Evolutionary conservation across 257 asterid genomes (phyloP), one percentile per base, ranked within the genome.

Genomic region (Nicotiana obtusifolia): DNA sequence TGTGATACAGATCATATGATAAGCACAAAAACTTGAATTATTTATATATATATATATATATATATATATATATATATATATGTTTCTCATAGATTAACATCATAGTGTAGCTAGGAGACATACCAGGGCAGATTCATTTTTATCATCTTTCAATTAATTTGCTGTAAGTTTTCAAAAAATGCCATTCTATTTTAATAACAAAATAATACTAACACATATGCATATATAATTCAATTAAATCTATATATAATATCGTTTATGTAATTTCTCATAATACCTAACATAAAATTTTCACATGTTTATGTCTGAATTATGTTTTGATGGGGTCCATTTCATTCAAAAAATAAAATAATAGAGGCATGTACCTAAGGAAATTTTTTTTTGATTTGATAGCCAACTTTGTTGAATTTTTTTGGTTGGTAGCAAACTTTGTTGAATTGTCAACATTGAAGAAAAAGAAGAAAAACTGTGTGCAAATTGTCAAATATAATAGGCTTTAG

Each of bases 1-100:
- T 73, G 56, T 7, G 22, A 73, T 22, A 47, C 78, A 73, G 37
- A 73, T 73, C 79, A 73, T 73, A 73, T 4, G 79, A 73, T 44
- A 47, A 73, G 78, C 17, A 6, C 78, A 47, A 69, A 6, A 37
- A 73, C 37, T 47, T 41, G n/a, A 69, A 69, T n/a, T 20, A 20
- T 37, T 7, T 1, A 6, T 3, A 68, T 19, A 33, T 33, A 33
- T 35, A 35, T 35, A 35, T 35, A 35, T 35, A 35, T 35, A 35
- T n/a, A 69, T 33, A 68, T 19, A 30, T 31, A 31, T 31, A 31
- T 4, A 31, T 31, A 31, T 31, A 31, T 31, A 31, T n/a, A 68
- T 17, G 9, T 66, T 10, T 19, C 1, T 65, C 73, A n/a, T n/a
- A n/a, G 30, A 10, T 52, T 56, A 56, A 6, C 7, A 17, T 56